A percentile compares a stretch with the other conserved stretches of the same genome.
Conservation (phyloP, 805 yeast genomes). For the Yarrowia porcina region DNA sequence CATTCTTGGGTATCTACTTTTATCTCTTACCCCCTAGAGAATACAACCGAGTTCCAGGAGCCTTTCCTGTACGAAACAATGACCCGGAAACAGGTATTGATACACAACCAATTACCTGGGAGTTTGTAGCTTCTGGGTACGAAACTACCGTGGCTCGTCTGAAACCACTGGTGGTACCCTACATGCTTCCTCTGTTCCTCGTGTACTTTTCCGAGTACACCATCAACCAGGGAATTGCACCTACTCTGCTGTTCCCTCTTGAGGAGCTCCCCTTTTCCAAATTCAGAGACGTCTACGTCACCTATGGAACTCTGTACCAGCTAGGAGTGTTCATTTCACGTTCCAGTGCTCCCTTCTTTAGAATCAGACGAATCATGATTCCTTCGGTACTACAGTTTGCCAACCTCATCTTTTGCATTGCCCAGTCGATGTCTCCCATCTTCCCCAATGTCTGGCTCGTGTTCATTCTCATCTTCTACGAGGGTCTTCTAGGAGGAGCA, state of each 20-base stretch:
- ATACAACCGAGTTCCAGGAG: not conserved
- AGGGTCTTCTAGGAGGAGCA: slow-evolving; percentile 84
- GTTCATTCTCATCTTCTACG: slow-evolving; percentile 69
- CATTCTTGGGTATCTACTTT: slow-evolving; percentile 35
- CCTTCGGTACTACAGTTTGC: slow-evolving; percentile 64
- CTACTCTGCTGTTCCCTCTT: slow-evolving; percentile 77
- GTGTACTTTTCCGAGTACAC: slow-evolving; percentile 85
- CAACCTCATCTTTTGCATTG: slow-evolving; percentile 56
- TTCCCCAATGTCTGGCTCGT: slow-evolving; percentile 61
- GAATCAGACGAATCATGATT: slow-evolving; percentile 56
- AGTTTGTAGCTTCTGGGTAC: not conserved
- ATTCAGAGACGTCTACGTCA: slow-evolving; percentile 84
- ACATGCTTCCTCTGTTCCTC: slow-evolving; percentile 76
- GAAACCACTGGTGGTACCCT: slow-evolving; percentile 42
- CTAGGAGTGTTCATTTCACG: slow-evolving; percentile 89
- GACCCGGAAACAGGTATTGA: slow-evolving; percentile 4
- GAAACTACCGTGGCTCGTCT: slow-evolving; percentile 33
- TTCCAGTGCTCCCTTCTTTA: slow-evolving; percentile 66
- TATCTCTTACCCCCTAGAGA: slow-evolving; percentile 35
- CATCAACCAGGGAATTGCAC: slow-evolving; percentile 89
- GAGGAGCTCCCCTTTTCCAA: slow-evolving; percentile 63
- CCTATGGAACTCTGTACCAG: slow-evolving; percentile 86
- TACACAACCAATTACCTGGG: not conserved
- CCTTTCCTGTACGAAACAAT: not conserved
- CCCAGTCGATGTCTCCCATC: slow-evolving; percentile 61